Evolutionary conservation across 2,329 filamentous ascomycete genomes (phyloP).

Genomic region (Exophiala calicioides): DNA sequence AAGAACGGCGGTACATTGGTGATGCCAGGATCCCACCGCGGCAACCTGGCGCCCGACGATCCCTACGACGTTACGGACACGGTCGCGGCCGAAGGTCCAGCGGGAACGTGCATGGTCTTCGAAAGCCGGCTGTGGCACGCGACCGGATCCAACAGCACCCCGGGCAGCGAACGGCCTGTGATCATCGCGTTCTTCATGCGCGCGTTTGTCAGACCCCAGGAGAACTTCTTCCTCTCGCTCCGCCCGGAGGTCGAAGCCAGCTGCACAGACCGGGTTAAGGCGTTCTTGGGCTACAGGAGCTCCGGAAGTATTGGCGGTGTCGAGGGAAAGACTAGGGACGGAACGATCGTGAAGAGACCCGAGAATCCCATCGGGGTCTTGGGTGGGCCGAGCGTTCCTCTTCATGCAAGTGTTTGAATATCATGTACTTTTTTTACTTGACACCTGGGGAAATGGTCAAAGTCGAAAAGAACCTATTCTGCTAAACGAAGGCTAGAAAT

Average conservation of each 20-base stretch:
- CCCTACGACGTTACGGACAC: conserved; percentile 5
- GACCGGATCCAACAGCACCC: conserved; percentile 14
- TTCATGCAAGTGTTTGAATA: too few relatives aligned
- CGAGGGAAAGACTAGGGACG: conserved; percentile 3
- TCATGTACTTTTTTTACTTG: too few relatives aligned
- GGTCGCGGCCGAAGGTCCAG: conserved; percentile 4
- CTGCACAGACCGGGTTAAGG: conserved; percentile 13
- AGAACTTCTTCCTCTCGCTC: conserved; percentile 12
- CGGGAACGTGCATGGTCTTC: conserved; percentile 14
- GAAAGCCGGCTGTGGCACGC: conserved; percentile 16
- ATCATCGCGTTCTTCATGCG: conserved; percentile 13
- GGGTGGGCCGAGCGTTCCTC: too few relatives aligned
- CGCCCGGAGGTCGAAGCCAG: conserved; percentile 6
- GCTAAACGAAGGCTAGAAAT: too few relatives aligned
- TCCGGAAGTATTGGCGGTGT: conserved; percentile 13
- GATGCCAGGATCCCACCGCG: conserved; percentile 13
- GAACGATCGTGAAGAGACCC: conserved; percentile 11
- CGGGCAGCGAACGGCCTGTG: conserved; percentile 12
- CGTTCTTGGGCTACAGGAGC: conserved; percentile 12
- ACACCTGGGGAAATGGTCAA: too few relatives aligned
- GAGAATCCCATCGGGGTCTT: conserved; percentile 7
- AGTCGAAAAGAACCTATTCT: too few relatives aligned
- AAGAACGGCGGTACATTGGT: conserved; percentile 11
- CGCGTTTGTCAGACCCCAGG: conserved; percentile 15
- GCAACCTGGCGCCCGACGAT: conserved; percentile 11